These are phyloP conservation scores for Mycena haematopus DNA, from an alignment of 768 basidiomycete species.

Conservation along the genomic window DNA sequence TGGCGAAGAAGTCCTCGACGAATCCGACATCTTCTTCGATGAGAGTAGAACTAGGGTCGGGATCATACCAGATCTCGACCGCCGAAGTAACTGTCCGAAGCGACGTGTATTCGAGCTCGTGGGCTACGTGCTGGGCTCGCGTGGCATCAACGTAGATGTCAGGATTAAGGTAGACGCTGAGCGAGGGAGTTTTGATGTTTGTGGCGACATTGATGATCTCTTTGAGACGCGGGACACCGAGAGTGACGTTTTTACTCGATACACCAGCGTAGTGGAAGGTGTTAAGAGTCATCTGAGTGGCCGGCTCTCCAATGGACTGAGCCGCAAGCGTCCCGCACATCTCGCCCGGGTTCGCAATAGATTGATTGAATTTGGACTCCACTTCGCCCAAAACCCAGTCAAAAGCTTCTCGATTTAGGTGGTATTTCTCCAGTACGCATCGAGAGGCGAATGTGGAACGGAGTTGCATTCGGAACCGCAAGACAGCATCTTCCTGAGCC, in stretches of 20 bases:
- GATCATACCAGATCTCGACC: slow-evolving; percentile 98
- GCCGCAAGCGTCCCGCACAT: slow-evolving; percentile 99
- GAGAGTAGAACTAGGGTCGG: slow-evolving; percentile 87
- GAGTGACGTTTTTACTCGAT: slow-evolving; percentile 98
- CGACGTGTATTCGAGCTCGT: slow-evolving; percentile 93
- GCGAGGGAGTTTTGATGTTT: slow-evolving; percentile 97
- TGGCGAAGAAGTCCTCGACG: slow-evolving; percentile 99
- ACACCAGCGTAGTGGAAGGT: slow-evolving; percentile 99
- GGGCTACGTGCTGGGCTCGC: slow-evolving; percentile 87
- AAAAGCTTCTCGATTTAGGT: slow-evolving; percentile 91
- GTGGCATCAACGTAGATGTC: slow-evolving; percentile 66
- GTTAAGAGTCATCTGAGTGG: slow-evolving; percentile 99
- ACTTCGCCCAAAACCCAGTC: slow-evolving; percentile 98
- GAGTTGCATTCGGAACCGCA: slow-evolving; percentile 93
- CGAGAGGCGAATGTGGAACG: slow-evolving; percentile 88
- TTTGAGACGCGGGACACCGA: slow-evolving; percentile 98
- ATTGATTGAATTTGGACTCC: slow-evolving; percentile 94
- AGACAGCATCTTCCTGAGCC: slow-evolving; percentile 87
- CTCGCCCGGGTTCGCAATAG: slow-evolving; percentile 92
- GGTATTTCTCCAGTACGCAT: slow-evolving; percentile 86
- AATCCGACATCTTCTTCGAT: slow-evolving; percentile 97
- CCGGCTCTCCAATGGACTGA: slow-evolving; percentile 99
- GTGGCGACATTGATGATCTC: slow-evolving; percentile 99
- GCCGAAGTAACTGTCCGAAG: slow-evolving; percentile 92
- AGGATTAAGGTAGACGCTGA: slow-evolving; percentile 87